A percentile compares a stretch with the other conserved stretches of the same genome.
These are phyloP conservation scores for Aspergillus jensenii DNA, from an alignment of 2,329 filamentous ascomycete genomes.

Conservation along the genomic window DNA sequence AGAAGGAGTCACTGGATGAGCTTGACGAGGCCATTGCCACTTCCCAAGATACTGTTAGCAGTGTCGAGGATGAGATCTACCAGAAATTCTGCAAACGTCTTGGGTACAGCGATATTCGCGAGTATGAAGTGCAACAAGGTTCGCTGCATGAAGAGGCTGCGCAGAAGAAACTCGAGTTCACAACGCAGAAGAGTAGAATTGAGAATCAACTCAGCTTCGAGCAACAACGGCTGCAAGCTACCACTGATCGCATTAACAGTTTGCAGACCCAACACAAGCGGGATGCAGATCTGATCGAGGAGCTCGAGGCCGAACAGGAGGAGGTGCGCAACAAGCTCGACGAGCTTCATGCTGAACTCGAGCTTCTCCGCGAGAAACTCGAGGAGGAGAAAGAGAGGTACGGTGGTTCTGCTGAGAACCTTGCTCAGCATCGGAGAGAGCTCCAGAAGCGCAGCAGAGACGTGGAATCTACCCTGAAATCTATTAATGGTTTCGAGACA, in stretches of 20 bases:
- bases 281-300: slow-evolving; percentile 67
- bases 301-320: slow-evolving; percentile 70
- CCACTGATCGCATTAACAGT: slow-evolving; percentile 66
- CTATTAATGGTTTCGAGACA: slow-evolving; percentile 76
- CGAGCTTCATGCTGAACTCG: slow-evolving; percentile 72
- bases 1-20: slow-evolving; percentile 66
- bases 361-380: slow-evolving; percentile 70
- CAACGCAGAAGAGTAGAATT: slow-evolving; percentile 68
- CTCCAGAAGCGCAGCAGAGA: slow-evolving; percentile 81
- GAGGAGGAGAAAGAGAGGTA: slow-evolving; percentile 68
- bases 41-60: slow-evolving; percentile 65
- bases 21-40: slow-evolving; percentile 57
- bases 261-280: slow-evolving; percentile 67
- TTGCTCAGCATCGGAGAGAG: slow-evolving; percentile 75
- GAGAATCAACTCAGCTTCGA: slow-evolving; percentile 63
- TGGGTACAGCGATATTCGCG: slow-evolving; percentile 84
- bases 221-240: slow-evolving; percentile 70
- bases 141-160: slow-evolving; percentile 86
- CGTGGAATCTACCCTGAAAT: slow-evolving; percentile 73
- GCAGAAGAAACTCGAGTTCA: slow-evolving; percentile 83
- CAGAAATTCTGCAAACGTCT: slow-evolving; percentile 79
- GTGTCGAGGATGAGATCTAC: slow-evolving; percentile 88
- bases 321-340: slow-evolving; percentile 72
- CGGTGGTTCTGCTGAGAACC: slow-evolving; percentile 68
- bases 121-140: slow-evolving; percentile 91